These are phyloP conservation scores for Amylostereum chailletii DNA, from an alignment of 1,284 basidiomycete species.

Conservation along the genomic window DNA sequence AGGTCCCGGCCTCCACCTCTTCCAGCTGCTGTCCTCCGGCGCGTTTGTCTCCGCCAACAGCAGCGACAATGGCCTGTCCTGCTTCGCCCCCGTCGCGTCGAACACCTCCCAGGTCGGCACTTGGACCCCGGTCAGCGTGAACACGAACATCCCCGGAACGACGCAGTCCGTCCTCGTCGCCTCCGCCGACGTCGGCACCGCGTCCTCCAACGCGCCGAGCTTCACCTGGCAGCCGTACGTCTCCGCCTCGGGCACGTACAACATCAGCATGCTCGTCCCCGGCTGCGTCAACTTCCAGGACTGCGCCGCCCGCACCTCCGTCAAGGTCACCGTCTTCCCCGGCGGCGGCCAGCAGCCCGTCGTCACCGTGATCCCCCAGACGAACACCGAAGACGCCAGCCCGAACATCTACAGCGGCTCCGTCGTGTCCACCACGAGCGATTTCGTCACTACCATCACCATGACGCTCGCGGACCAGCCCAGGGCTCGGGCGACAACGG, in stretches of 20 bases:
- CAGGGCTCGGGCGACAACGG: constrained; percentile 51
- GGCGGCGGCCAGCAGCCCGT: constrained; percentile 55
- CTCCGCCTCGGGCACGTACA: constrained; percentile 80
- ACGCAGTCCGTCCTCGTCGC: constrained; percentile 69
- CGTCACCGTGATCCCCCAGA: constrained; percentile 67
- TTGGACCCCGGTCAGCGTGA: constrained; percentile 59
- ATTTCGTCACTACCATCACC: constrained; percentile 69
- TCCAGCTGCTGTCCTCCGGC: constrained; percentile 88
- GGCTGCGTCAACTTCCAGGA: constrained; percentile 80
- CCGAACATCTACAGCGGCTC: constrained; percentile 75
- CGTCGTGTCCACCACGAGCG: constrained; percentile 62
- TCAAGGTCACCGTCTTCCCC: constrained; percentile 80
- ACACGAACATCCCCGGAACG: constrained; percentile 75
- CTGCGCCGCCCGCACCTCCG: constrained; percentile 74
- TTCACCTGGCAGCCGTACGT: constrained; percentile 91
- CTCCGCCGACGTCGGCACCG: constrained; percentile 55
- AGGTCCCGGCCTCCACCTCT: constrained; percentile 77
- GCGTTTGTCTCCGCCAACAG: constrained; percentile 72
- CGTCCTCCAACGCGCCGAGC: constrained; percentile 52
- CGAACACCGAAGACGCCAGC: constrained; percentile 55
- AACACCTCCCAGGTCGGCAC: constrained; percentile 53
- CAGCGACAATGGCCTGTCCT: constrained; percentile 57
- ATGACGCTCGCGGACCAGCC: constrained; percentile 61
- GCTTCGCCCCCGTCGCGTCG: constrained; percentile 67
- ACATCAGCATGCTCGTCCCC: constrained; percentile 79